A percentile compares a stretch with the other conserved stretches of the same genome.
phyloP scores from a whole-genome alignment of 2,329 filamentous ascomycete genomes.

The Dothiorella sarmentorum region DNA sequence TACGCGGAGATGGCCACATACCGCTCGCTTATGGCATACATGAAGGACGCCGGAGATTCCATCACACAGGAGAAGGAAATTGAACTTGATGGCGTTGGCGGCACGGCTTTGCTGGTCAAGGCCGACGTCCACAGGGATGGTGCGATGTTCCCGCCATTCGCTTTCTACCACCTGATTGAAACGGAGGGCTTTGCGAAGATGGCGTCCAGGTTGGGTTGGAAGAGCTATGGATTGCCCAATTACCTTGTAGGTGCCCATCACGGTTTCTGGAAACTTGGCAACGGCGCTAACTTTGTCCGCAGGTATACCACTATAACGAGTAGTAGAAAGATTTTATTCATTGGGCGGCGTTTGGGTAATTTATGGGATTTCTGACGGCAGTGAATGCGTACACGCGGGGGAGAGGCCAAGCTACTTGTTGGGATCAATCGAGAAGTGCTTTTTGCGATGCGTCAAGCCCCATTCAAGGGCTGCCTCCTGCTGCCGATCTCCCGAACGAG shows the following conservation, averaged over 20 bases:
- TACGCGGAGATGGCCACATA: constrained; percentile 93
- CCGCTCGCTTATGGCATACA: constrained; percentile 83
- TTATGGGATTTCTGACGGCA: neutral
- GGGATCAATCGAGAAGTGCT: neutral
- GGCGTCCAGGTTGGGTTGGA: constrained; percentile 84
- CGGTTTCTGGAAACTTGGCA: constrained; percentile 2
- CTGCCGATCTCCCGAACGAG: constrained; percentile 5
- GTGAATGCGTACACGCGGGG: neutral
- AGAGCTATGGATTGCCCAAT: constrained; percentile 84
- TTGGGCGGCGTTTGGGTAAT: constrained; percentile 31
- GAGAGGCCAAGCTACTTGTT: neutral
- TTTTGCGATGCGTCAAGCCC: neutral
- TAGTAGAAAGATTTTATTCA: constrained; percentile 41
- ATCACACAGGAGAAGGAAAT: constrained; percentile 60
- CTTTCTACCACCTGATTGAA: constrained; percentile 96
- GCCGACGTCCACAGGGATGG: constrained; percentile 95
- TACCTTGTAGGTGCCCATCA: constrained; percentile 69
- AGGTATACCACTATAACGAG: constrained; percentile 92
- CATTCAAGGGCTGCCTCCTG: neutral
- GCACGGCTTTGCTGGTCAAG: constrained; percentile 88
- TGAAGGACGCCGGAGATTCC: constrained; percentile 50
- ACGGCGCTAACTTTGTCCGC: neutral
- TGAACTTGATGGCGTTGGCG: constrained; percentile 86
- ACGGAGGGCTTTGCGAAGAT: constrained; percentile 98
- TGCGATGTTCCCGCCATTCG: constrained; percentile 95